Evolutionary conservation across 306 rosid genomes (phyloP).

Genomic region (Spatholobus suberectus): DNA sequence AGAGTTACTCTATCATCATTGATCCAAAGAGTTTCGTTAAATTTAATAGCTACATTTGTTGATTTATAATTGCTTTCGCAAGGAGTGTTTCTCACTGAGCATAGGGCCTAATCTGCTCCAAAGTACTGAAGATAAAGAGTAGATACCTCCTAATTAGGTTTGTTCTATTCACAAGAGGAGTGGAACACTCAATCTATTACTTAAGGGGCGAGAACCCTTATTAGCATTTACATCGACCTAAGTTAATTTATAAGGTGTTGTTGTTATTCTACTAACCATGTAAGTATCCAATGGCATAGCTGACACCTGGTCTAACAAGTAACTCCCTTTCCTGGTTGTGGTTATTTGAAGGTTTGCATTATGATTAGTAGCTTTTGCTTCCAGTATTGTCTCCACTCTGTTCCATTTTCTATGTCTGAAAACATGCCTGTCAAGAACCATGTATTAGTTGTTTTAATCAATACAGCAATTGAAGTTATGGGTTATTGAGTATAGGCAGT

Average conservation of each 20-base stretch:
- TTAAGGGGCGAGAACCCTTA: too few relatives aligned
- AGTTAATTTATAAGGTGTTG: not conserved
- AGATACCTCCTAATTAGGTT: too few relatives aligned
- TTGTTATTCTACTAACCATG: conserved; percentile 24
- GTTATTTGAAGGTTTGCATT: conserved; percentile 23
- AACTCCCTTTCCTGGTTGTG: not conserved
- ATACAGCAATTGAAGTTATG: not conserved
- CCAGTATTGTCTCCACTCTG: not conserved
- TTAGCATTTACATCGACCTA: too few relatives aligned
- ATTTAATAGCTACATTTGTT: not conserved
- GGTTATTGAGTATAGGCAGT: not conserved
- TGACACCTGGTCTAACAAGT: conserved; percentile 47
- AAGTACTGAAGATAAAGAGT: too few relatives aligned
- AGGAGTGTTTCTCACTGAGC: too few relatives aligned
- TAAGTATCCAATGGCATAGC: conserved; percentile 46
- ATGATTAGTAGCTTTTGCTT: not conserved
- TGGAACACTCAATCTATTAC: too few relatives aligned
- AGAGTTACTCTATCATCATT: too few relatives aligned
- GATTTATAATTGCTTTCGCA: too few relatives aligned
- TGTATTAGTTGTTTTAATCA: conserved; percentile 37
- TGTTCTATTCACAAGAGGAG: too few relatives aligned
- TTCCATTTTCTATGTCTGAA: not conserved
- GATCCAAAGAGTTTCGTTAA: not conserved
- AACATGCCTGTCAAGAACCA: not conserved
- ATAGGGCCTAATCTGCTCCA: too few relatives aligned